Base-by-base conservation (phyloP, 169 alveolate species). In the Plasmodium fragile region DNA sequence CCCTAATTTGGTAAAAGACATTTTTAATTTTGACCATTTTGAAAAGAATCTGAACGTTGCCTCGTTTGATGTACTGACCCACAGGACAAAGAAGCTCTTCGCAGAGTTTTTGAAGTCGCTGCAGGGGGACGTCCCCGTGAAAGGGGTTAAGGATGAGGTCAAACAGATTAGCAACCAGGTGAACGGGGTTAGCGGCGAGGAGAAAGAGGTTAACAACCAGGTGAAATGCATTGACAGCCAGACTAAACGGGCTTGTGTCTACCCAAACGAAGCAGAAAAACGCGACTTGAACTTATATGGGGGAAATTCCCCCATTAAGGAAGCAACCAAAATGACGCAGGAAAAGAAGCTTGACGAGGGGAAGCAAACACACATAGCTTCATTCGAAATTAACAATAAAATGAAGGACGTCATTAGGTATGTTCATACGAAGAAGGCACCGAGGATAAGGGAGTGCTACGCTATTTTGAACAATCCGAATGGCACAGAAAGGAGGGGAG, bases 21-120 rank as follows among this genome's bases (percentile, higher is more conserved):
- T 85, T 85, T 85, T 85, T 52, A 39, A 85, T 39, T 85, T 85
- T 85, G 84, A 72, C 16, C 28, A 77, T 53, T 72, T 39, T 85
- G 93, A 75, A 49, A 73, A 32, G 45, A 85, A 85, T 16, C 41
- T 73, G 32, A 28, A 77, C 59, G 32, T 73, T 55, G 80, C n/a
- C 41, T 52, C 93, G 4, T 85, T 85, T 34, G 87, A 85, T 18
- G 77, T 85, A n/a, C 70, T 85, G 28, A 85, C 93, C 22, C 87
- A 85, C 53, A 73, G 93, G 69, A 85, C 93, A 25, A 73, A 77
- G 80, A 72, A 77, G 13, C 18, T 75, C 70, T 77, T 85, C 8
- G 28, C 45, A 3, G 84, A 39, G 1, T 75, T 85, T 85, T 18
- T 85, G 69, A 49, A 75, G 69, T 85, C 59, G 75, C 36, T 85